Evolutionary conservation across 441 rosid species (phyloP), one percentile per base, ranked within the genome.

Genomic region (Aleurites moluccanus): DNA sequence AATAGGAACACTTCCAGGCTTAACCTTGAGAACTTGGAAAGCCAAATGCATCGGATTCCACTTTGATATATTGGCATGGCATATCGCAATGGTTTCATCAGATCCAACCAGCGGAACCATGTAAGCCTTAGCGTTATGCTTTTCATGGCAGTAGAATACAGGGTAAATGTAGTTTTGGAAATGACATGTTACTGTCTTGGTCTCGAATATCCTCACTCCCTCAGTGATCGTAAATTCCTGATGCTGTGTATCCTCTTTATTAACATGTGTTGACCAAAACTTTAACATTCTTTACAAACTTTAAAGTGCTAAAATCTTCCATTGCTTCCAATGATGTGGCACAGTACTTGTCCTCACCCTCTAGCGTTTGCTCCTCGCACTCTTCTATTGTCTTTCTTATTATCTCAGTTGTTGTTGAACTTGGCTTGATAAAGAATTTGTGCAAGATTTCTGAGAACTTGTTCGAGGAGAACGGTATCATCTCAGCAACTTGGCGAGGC

Each of bases 291-390:
- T 70, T 60, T 55, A 81, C 80, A 9, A 80, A 71, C 70, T 69
- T 75, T 40, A 75, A 64, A 33, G 69, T 73, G 57, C 69, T 69
- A 53, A 77, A 80, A 64, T 80, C 81, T 6, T 75, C 59, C 81
- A 80, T 77, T 6, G 73, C 77, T 56, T 83, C 85, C 40, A 83
- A 50, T 50, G 85, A 83, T 3, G 80, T 80, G 1, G 83, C 83
- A 30, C 85, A 80, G 2, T 64, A 75, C 35, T 80, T 80, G 15
- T 75, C 80, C 67, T 83, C 83, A 13, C 77, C 83, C 57, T 73
- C 55, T 47, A 80, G 40, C 42, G 76, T 76, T 20, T 71, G 76
- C 52, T 45, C 55, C 59, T 83, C 83, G 5, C 86, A 80, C 50
- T 78, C 78, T 40, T 75, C 33, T 23, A 80, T 62, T 6, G 82